These are phyloP conservation scores for Gleditsia sinensis DNA, from an alignment of 306 rosid species.

Conservation along the genomic window DNA sequence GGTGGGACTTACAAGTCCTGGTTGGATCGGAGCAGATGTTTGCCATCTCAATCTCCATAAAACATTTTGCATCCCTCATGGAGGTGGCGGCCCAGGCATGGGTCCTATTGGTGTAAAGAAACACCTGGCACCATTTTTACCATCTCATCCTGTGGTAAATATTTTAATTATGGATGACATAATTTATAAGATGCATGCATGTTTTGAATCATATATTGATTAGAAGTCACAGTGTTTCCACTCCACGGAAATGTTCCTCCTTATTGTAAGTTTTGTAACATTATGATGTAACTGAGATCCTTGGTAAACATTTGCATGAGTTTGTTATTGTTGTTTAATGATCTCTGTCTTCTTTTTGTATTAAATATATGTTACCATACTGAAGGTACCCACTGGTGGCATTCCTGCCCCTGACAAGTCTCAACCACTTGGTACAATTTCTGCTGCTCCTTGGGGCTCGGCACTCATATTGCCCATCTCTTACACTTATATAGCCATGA, in stretches of 20 bases:
- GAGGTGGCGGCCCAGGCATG: constrained; percentile 99
- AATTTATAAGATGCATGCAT: constrained; percentile 1
- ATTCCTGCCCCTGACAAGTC: constrained; percentile 78
- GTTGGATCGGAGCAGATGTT: constrained; percentile 99
- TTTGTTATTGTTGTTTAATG: constrained; percentile 28
- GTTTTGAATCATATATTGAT: constrained; percentile 5
- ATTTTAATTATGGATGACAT: constrained; percentile 3
- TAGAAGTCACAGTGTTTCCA: constrained; percentile 20
- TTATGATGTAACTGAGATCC: too few relatives aligned
- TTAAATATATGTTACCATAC: constrained; percentile 8
- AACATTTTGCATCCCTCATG: constrained; percentile 99
- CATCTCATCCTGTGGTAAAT: constrained; percentile 99
- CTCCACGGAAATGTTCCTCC: neutral
- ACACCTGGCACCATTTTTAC: constrained; percentile 98
- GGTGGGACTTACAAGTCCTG: constrained; percentile 99
- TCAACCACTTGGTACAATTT: constrained; percentile 91
- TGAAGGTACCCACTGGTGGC: constrained; percentile 90
- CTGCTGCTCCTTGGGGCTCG: constrained; percentile 99
- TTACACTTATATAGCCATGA: constrained; percentile 95
- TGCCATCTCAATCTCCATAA: constrained; percentile 99
- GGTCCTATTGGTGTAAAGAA: constrained; percentile 99
- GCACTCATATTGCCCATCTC: constrained; percentile 99
- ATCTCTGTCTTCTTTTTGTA: too few relatives aligned
- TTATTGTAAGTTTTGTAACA: too few relatives aligned
- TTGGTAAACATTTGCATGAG: too few relatives aligned